Conservation (phyloP, 306 rosid genomes). For the Castanea sativa region DNA sequence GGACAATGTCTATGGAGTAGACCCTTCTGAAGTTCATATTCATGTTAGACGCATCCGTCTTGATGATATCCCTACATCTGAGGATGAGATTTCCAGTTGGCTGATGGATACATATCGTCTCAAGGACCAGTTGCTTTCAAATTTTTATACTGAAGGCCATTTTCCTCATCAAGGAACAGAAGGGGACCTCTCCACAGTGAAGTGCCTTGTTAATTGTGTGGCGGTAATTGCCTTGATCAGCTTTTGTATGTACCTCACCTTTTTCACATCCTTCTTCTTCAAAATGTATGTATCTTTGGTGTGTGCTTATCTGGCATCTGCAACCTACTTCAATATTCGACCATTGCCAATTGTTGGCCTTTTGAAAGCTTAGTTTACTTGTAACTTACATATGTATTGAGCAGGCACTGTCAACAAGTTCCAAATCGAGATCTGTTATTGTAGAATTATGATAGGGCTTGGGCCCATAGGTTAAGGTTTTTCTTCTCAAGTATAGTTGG, state of each 20-base stretch:
- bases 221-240: slow-evolving; percentile 38
- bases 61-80: slow-evolving; percentile 51
- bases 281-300: slow-evolving; percentile 51
- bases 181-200: slow-evolving; percentile 43
- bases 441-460: slow-evolving; percentile 25
- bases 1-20: slow-evolving; percentile 69
- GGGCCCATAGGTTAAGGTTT: neutral
- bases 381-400: slow-evolving; percentile 17
- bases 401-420: neutral
- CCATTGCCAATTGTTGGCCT: slow-evolving; percentile 48
- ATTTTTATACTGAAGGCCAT: slow-evolving; percentile 53
- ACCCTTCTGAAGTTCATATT: slow-evolving; percentile 80
- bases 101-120: slow-evolving; percentile 42
- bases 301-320: slow-evolving; percentile 56
- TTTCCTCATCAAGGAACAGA: slow-evolving; percentile 62
- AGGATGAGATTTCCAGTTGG: slow-evolving; percentile 53
- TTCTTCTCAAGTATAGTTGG: neutral
- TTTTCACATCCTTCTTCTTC: slow-evolving; percentile 55
- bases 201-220: slow-evolving; percentile 46
- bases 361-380: slow-evolving; percentile 19
- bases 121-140: slow-evolving; percentile 67
- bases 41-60: slow-evolving; percentile 46
- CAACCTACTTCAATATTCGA: slow-evolving; percentile 57
- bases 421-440: slow-evolving; percentile 8
- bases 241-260: slow-evolving; percentile 37